Base-by-base conservation (phyloP, 805 yeast genomes). In the Spathaspora hagerdaliae region DNA sequence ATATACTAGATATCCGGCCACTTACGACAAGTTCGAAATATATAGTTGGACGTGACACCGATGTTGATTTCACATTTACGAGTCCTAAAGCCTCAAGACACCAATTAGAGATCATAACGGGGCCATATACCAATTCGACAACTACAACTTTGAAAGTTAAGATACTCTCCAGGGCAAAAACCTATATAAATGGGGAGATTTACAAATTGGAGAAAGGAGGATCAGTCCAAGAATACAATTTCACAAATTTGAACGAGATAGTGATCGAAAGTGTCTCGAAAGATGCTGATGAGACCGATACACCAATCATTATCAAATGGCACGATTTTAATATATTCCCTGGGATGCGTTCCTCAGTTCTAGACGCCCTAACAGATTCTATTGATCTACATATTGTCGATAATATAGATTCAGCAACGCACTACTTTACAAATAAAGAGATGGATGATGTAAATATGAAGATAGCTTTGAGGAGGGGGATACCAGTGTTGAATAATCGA, bases 11-110 rank as follows among this genome's bases (percentile, higher is more conserved):
- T 38, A 47, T 41, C 24, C 48, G 32, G 35, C 35, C 33, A 31
- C 42, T 52, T 26, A 26, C 40, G 19, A 49, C 55, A 6, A 45
- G 49, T 33, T 41, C 29, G 9, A 42, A 43, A n/a, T 58, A 57
- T 39, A 45, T 50, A 14, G 49, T 67, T 9, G 72, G 72, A 5
- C 52, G 72, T 27, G 63, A 57, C 39, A 56, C 58, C 27, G 63
- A 58, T 27, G 60, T 52, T 14, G 60, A 63, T 39, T 51, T 63
- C 39, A 46, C 59, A 36, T 57, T 66, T 39, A 55, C 57, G 27
- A 64, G 66, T 41, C 51, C 58, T 19, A 54, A 58, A 39, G 68
- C 64, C 10, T 65, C 72, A 7, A 56, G 67, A 41, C 55, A 56
- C 13, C 67, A 65, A 47, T 48, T 67, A 13, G 55, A 57, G 36